phyloP scores from a whole-genome alignment of 208 protist genomes.

The Trypanosoma caninum region DNA sequence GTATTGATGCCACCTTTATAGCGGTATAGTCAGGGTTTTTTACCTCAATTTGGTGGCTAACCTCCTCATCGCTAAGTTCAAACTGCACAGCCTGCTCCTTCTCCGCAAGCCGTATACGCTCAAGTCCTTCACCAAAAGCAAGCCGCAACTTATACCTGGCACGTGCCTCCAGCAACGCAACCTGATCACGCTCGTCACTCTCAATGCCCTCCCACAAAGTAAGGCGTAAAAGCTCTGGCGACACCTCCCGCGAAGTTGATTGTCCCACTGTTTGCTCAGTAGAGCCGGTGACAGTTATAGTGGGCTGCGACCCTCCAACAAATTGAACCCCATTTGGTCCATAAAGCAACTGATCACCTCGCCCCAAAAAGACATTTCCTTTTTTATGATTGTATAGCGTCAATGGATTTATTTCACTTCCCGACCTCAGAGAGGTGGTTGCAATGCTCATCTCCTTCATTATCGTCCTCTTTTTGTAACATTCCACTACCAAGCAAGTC shows the following conservation, averaged over 20 bases:
- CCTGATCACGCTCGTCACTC: constrained; percentile 53
- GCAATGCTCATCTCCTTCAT: not conserved
- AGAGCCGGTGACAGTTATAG: not conserved
- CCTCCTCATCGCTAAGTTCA: constrained; percentile 26
- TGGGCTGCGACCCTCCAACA: not conserved
- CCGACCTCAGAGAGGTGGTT: not conserved
- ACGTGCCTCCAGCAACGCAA: constrained; percentile 62
- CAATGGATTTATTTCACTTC: not conserved
- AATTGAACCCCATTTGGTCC: not conserved
- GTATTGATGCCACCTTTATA: not conserved
- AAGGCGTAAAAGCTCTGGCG: not conserved
- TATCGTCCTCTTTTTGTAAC: constrained; percentile 27
- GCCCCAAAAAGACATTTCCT: not conserved
- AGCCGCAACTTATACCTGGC: constrained; percentile 61
- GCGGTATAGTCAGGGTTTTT: not conserved
- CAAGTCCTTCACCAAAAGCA: constrained; percentile 36
- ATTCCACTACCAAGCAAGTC: constrained; percentile 35
- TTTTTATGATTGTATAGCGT: not conserved
- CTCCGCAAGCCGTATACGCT: constrained; percentile 30
- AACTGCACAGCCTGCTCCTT: constrained; percentile 46
- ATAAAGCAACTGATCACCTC: not conserved
- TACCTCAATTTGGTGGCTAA: not conserved
- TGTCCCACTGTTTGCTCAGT: not conserved
- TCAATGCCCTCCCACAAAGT: constrained; percentile 36
- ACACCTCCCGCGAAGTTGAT: not conserved